Percentiles rank a stretch among this genome's conserved stretches.
Evolutionary conservation across 2,329 filamentous ascomycete genomes (phyloP).

Genomic region (Escovopsis sp.): DNA sequence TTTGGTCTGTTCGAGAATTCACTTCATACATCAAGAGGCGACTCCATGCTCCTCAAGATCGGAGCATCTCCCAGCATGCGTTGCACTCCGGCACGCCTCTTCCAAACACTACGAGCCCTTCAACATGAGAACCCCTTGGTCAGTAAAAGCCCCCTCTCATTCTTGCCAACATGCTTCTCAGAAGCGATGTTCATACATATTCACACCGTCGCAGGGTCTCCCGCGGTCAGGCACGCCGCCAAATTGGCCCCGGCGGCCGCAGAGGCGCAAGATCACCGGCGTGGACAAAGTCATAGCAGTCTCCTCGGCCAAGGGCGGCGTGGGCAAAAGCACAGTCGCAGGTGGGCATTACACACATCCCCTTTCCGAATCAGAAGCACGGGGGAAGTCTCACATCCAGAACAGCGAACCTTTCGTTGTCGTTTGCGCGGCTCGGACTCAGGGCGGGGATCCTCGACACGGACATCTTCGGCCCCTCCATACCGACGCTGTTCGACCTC

Average conservation of each 20-base stretch:
- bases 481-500: conserved; percentile 78
- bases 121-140: conserved; percentile 82
- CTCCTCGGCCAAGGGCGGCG: conserved; percentile 93
- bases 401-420: conserved; percentile 65
- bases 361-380: too few species aligned
- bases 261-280: conserved; percentile 64
- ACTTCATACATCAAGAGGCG: too few species aligned
- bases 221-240: conserved; percentile 53
- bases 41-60: too few species aligned
- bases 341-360: too few species aligned
- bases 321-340: conserved; percentile 89
- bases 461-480: conserved; percentile 91
- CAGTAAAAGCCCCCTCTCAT: conserved; percentile 13
- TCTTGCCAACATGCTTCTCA: too few species aligned
- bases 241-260: conserved; percentile 57
- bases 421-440: conserved; percentile 69
- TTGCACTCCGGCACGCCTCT: conserved; percentile 20
- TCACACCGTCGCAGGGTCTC: conserved; percentile 47
- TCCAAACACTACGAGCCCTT: conserved; percentile 17
- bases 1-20: too few species aligned
- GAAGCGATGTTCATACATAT: not conserved
- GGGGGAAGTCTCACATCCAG: not conserved
- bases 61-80: conserved; percentile 18
- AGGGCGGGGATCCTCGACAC: conserved; percentile 82
- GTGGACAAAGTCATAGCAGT: conserved; percentile 93